phyloP scores from a whole-genome alignment of 108 stramenopile genomes.

The Skeletonema menzelii region DNA sequence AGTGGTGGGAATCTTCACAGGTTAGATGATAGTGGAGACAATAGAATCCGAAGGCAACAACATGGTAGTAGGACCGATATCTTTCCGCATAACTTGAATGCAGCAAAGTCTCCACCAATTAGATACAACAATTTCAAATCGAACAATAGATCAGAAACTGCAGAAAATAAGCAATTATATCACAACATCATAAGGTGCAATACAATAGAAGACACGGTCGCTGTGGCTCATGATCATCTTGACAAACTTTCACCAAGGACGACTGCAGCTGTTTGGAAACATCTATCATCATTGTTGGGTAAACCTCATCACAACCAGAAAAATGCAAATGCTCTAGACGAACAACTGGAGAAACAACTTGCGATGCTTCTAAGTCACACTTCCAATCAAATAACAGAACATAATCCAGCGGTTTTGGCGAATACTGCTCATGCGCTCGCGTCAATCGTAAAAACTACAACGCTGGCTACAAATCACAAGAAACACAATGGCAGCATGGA shows the following conservation, averaged over 20 bases:
- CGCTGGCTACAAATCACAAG: not conserved
- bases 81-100: not conserved
- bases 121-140: not conserved
- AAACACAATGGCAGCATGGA: not conserved
- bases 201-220: not conserved
- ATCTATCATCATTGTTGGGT: not conserved
- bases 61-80: not conserved
- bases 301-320: not conserved
- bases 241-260: slow-evolving; percentile 1
- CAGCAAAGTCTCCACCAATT: not conserved
- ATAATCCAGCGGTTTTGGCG: not conserved
- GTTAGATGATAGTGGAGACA: not conserved
- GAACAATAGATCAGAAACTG: not conserved
- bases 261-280: not conserved
- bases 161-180: not conserved
- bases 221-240: not conserved
- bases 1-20: not conserved
- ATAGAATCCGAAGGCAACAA: not conserved
- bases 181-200: not conserved
- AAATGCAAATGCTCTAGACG: not conserved
- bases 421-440: slow-evolving; percentile 2
- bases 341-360: not conserved
- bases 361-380: not conserved
- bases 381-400: not conserved
- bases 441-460: not conserved